Conservation (phyloP, 805 yeast genomes). For the Ogataea henricii region DNA sequence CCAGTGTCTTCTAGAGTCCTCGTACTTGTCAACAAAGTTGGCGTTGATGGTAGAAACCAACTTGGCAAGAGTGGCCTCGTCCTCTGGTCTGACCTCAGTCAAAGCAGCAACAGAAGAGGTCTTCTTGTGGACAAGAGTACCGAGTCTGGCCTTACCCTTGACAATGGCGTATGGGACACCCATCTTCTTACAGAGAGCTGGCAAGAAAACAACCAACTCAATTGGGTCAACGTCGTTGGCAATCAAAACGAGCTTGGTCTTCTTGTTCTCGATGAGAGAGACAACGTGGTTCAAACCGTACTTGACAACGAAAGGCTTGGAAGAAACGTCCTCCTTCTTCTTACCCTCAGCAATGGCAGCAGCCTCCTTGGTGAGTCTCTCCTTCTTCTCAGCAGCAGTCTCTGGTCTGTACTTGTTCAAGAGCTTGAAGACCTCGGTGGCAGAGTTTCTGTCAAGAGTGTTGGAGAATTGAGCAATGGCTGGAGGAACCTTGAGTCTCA, state of each 20-base stretch:
- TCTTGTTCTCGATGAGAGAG: constrained; percentile 95
- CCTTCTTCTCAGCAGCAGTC: constrained; percentile 96
- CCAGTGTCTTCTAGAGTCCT: constrained; percentile 97
- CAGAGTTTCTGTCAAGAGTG: constrained; percentile 98
- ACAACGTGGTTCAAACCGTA: constrained; percentile 99
- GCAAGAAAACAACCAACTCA: constrained; percentile 94
- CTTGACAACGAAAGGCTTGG: constrained; percentile 96
- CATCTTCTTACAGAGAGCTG: constrained; percentile 99
- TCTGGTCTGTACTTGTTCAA: constrained; percentile 99
- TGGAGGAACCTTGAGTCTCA: constrained; percentile 99
- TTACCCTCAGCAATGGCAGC: constrained; percentile 99
- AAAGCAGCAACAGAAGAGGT: constrained; percentile 96
- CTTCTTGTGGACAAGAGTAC: constrained; percentile 96
- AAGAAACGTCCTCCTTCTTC: constrained; percentile 93
- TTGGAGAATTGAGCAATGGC: constrained; percentile 95
- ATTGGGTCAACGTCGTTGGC: constrained; percentile 99
- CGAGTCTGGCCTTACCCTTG: constrained; percentile 98
- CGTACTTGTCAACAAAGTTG: constrained; percentile 92
- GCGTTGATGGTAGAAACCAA: constrained; percentile 90
- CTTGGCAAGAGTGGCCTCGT: constrained; percentile 92
- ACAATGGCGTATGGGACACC: constrained; percentile 99
- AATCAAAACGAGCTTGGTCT: constrained; percentile 94
- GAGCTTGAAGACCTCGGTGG: constrained; percentile 94
- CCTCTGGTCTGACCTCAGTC: constrained; percentile 93
- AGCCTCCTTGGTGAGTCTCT: constrained; percentile 97